Evolutionary conservation across 306 rosid species (phyloP).

Genomic region (Cicer yamashitae): DNA sequence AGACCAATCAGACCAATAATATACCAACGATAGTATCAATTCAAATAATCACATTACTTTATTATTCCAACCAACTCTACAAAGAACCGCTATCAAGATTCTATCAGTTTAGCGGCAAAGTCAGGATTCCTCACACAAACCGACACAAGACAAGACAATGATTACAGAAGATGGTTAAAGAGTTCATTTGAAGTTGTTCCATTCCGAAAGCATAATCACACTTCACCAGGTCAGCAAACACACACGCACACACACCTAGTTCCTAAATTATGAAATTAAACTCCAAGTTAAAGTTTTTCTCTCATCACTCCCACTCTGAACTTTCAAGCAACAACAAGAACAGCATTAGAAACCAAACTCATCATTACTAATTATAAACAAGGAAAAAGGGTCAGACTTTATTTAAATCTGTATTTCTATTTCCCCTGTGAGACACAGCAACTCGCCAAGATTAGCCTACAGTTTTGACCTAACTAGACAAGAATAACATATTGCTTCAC

Average conservation of each 20-base stretch:
- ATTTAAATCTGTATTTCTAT: background rate
- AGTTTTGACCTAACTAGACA: background rate
- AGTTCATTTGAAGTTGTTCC: background rate
- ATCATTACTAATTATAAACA: background rate
- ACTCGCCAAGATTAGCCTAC: background rate
- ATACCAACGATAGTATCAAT: background rate
- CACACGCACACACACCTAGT: background rate
- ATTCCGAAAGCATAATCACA: background rate
- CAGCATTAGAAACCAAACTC: constrained; percentile 30
- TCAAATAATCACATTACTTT: background rate
- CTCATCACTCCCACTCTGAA: constrained; percentile 24
- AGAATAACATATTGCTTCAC: constrained; percentile 4
- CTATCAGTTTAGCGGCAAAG: background rate
- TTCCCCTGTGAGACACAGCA: background rate
- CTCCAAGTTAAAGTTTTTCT: background rate
- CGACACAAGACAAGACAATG: background rate
- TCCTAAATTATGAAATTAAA: constrained; percentile 7
- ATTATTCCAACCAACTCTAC: background rate
- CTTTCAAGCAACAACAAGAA: constrained; percentile 36
- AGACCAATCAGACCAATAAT: background rate
- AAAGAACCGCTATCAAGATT: background rate
- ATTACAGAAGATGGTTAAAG: background rate
- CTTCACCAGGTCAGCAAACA: background rate
- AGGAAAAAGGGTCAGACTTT: background rate
- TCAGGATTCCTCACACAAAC: background rate